phyloP scores from a whole-genome alignment of 768 basidiomycete genomes.

The Pseudohyphozyma bogoriensis region DNA sequence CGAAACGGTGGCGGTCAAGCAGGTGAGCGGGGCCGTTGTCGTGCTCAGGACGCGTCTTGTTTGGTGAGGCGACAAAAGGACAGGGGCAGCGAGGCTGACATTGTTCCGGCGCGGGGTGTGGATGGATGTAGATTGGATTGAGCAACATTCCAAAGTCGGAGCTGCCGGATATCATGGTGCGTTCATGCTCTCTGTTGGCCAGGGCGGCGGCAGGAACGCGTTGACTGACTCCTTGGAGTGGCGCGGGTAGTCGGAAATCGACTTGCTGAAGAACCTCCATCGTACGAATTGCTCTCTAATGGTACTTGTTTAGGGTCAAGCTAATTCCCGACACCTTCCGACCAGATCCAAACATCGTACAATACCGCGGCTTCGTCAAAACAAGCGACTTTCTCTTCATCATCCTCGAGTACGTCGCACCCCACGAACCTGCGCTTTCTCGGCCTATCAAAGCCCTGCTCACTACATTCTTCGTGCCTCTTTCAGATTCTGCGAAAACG shows the following conservation, averaged over 20 bases:
- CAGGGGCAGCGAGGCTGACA: background rate
- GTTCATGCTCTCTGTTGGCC: constrained; percentile 3
- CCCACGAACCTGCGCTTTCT: too few species aligned
- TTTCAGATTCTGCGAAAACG: constrained; percentile 84
- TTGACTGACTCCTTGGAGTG: constrained; percentile 2
- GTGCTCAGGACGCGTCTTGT: too few species aligned
- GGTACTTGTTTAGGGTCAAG: background rate
- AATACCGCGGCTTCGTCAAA: constrained; percentile 97
- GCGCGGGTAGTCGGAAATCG: constrained; percentile 99
- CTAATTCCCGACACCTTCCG: too few species aligned
- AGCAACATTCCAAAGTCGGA: constrained; percentile 80
- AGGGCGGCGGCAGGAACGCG: constrained; percentile 28
- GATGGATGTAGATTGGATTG: background rate
- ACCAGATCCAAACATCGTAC: constrained; percentile 89
- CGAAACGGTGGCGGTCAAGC: constrained; percentile 97
- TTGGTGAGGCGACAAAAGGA: too few species aligned
- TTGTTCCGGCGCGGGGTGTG: background rate
- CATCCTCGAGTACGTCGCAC: constrained; percentile 67
- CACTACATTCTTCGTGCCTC: background rate
- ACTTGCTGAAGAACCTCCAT: constrained; percentile 90
- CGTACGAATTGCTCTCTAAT: constrained; percentile 40
- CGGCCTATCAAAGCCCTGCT: too few species aligned
- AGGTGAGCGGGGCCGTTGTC: constrained; percentile 37
- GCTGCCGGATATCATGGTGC: constrained; percentile 92
- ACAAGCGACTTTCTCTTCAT: constrained; percentile 90